Base-by-base conservation (phyloP, 2,329 filamentous ascomycete species). In the Myriosclerotinia duriaeana region DNA sequence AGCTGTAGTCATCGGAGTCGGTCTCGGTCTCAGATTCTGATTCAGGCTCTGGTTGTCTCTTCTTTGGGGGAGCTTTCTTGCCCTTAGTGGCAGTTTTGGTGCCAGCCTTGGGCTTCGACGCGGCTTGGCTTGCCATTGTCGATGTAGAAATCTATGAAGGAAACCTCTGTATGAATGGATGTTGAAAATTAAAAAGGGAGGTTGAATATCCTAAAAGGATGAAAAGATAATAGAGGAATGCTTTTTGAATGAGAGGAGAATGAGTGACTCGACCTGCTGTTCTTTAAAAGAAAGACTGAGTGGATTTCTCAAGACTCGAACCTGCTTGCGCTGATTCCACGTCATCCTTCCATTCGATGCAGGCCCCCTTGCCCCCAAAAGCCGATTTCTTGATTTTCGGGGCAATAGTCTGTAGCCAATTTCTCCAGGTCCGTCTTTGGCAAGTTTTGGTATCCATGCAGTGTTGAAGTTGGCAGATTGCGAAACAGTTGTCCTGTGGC, bases 201-300 rank as follows among this genome's bases (percentile, higher is more conserved):
- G 9, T 34, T 30, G 15, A 11, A 60, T 50, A 50, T 50, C n/a
- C 14, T 30, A 5, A 56, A 30, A 22, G 40, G 26, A 56, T 44
- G 26, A 11, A 26, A 64, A 38, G 52, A 36, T 14, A 20, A 36
- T 26, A 22, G 6, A 36, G 26, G 7, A 5, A 14, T 55, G 26
- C 11, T 46, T 53, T 64, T 38, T 26, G 58, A 46, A 26, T 56
- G 22, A 58, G 48, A n/a, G 38, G 53, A 50, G 20, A 42, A 56
- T 59, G 17, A 65, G n/a, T 53, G 48, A 63, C 44, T 48, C 53
- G 40, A 50, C 52, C 42, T 12, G 20, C 34, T 40, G 62, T 65
- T 65, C 53, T 65, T 65, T 65, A 65, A 65, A 65, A 56, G 53
- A 65, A 65, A 56, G 54, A 58, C 30, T 55, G 44, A 30, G 34